These are phyloP conservation scores for Sarocladiaceae sp. DNA, from an alignment of 2,329 filamentous ascomycete genomes.

Conservation along the genomic window DNA sequence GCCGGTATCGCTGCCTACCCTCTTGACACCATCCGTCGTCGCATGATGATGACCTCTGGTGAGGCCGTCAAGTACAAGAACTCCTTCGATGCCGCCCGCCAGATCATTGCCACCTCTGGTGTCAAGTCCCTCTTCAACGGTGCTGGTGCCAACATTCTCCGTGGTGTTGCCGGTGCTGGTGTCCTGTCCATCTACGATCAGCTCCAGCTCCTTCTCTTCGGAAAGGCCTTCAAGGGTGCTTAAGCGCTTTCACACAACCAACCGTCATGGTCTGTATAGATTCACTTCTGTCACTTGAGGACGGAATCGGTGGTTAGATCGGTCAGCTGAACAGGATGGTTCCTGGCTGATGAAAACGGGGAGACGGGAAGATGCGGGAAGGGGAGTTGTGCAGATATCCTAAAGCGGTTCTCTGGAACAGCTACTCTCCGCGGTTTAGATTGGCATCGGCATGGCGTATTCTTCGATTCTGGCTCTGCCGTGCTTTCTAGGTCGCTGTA, in stretches of 20 bases:
- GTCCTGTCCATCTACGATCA: constrained; percentile 99
- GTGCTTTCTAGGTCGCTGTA: constrained; percentile 51
- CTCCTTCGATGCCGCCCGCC: constrained; percentile 87
- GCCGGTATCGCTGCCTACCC: constrained; percentile 99
- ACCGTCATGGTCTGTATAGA: constrained; percentile 34
- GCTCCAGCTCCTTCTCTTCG: constrained; percentile 98
- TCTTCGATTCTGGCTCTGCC: constrained; percentile 37
- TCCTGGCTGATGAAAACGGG: constrained; percentile 37
- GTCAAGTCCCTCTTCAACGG: constrained; percentile 99
- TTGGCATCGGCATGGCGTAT: constrained; percentile 43
- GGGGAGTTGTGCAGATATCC: constrained; percentile 36
- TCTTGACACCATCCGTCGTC: constrained; percentile 99
- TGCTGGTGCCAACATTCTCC: constrained; percentile 99
- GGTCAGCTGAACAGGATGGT: constrained; percentile 17
- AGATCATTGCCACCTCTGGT: constrained; percentile 98
- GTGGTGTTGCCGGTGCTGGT: constrained; percentile 99
- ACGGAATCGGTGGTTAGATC: constrained; percentile 28
- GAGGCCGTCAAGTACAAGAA: constrained; percentile 99
- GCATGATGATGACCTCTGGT: constrained; percentile 99
- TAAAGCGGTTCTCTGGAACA: constrained; percentile 32
- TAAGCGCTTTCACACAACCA: constrained; percentile 34
- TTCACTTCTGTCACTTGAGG: constrained; percentile 23
- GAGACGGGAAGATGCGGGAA: constrained; percentile 39
- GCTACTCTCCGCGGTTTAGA: constrained; percentile 40
- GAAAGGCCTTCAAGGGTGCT: constrained; percentile 90